Percentiles rank a stretch among this genome's conserved stretches.
These are phyloP conservation scores for Saccharomycopsis malanga DNA, from an alignment of 805 yeast species.

Conservation along the genomic window DNA sequence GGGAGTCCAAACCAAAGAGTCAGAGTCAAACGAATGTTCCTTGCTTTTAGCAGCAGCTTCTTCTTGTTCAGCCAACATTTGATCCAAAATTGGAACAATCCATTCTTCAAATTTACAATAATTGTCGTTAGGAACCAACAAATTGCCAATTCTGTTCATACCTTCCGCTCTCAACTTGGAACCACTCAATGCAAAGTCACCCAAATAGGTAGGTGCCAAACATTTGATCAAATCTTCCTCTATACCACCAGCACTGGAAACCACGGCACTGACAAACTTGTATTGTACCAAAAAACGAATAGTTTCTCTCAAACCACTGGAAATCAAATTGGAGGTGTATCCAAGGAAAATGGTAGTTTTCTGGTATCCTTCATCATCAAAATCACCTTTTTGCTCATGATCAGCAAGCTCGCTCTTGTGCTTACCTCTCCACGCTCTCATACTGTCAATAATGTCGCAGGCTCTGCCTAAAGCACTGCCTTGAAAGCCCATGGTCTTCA, in stretches of 20 bases:
- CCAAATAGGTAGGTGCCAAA: constrained; percentile 92
- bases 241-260: constrained; percentile 96
- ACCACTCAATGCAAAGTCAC: constrained; percentile 83
- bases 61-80: constrained; percentile 83
- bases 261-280: constrained; percentile 91
- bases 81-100: constrained; percentile 92
- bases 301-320: constrained; percentile 91
- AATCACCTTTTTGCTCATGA: constrained; percentile 61
- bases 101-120: constrained; percentile 97
- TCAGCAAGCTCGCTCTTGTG: constrained; percentile 62
- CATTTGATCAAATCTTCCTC: constrained; percentile 97
- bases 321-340: constrained; percentile 90
- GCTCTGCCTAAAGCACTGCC: constrained; percentile 82
- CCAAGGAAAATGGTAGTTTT: constrained; percentile 92
- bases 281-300: constrained; percentile 84
- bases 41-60: constrained; percentile 44
- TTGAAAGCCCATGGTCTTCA: constrained; percentile 97
- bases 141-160: constrained; percentile 94
- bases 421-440: constrained; percentile 91
- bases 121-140: constrained; percentile 95
- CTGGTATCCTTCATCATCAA: constrained; percentile 71
- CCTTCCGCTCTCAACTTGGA: constrained; percentile 83
- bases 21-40: constrained; percentile 44
- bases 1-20: constrained; percentile 84
- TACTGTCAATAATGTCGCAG: constrained; percentile 84